These are phyloP conservation scores for Melastoma malabathricum DNA, from an alignment of 345 rosid genomes.

Conservation along the genomic window DNA sequence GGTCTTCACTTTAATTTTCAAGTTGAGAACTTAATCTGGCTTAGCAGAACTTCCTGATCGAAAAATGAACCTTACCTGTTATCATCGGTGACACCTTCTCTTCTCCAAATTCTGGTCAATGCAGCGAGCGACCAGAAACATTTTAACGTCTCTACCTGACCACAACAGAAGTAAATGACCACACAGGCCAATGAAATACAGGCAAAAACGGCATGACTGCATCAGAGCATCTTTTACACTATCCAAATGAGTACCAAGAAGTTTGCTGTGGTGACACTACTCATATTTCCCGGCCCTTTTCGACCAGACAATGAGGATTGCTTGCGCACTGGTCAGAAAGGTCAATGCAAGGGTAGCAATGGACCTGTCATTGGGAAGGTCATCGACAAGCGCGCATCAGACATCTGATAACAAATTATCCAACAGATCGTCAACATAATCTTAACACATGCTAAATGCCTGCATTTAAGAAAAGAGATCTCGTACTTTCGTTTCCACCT, in stretches of 20 bases:
- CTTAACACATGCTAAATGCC: too few species aligned
- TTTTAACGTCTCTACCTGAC: conserved; percentile 89
- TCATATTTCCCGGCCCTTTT: conserved; percentile 97
- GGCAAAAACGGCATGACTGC: too few species aligned
- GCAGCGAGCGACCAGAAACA: conserved; percentile 81
- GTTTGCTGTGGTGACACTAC: conserved; percentile 94
- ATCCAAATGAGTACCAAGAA: conserved; percentile 36
- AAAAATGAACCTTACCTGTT: conserved; percentile 42
- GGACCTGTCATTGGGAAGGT: conserved; percentile 24
- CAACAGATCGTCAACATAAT: too few species aligned
- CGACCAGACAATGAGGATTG: conserved; percentile 94
- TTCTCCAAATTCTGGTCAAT: conserved; percentile 66
- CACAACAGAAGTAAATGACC: conserved; percentile 2
- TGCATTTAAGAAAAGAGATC: background rate
- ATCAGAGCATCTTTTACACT: too few species aligned
- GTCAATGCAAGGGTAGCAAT: conserved; percentile 76
- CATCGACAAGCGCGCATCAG: background rate
- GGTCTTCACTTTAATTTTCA: too few species aligned
- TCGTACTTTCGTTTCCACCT: conserved; percentile 80
- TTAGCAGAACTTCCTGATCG: background rate
- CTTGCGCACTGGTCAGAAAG: conserved; percentile 88
- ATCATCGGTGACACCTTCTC: conserved; percentile 79
- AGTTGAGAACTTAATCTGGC: background rate
- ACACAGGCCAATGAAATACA: background rate
- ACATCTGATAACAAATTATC: background rate